These are phyloP conservation scores for Alternaria sp. DNA, from an alignment of 2,329 filamentous ascomycete species.

Conservation along the genomic window DNA sequence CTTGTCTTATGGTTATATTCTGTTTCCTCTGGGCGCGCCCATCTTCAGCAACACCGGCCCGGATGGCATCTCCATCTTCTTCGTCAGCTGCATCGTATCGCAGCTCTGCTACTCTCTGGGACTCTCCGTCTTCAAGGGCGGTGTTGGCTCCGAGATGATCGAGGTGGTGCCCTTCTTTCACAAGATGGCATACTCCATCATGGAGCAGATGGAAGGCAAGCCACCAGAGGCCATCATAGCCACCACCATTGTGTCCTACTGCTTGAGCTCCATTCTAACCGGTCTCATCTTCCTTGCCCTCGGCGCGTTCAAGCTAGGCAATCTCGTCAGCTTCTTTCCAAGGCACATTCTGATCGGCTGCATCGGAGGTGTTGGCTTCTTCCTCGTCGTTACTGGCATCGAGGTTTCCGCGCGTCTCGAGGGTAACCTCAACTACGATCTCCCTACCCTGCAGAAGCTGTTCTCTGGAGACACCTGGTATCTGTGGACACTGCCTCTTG, in stretches of 20 bases:
- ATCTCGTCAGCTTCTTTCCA: slow-evolving; percentile 95
- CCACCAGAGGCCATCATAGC: slow-evolving; percentile 88
- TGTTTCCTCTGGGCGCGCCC: slow-evolving; percentile 89
- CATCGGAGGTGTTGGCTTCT: slow-evolving; percentile 96
- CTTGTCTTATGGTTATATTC: slow-evolving; percentile 86
- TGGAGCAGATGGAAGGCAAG: slow-evolving; percentile 78
- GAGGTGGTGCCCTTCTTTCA: slow-evolving; percentile 99
- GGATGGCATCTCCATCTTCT: slow-evolving; percentile 98
- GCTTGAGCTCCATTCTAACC: slow-evolving; percentile 88
- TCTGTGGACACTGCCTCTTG: slow-evolving; percentile 84
- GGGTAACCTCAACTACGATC: slow-evolving; percentile 82
- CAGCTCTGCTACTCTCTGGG: slow-evolving; percentile 87
- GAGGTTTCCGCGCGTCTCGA: slow-evolving; percentile 92
- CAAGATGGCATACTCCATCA: slow-evolving; percentile 94
- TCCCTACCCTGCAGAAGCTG: slow-evolving; percentile 78
- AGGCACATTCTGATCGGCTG: slow-evolving; percentile 96
- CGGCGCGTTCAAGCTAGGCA: slow-evolving; percentile 86
- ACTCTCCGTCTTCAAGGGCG: slow-evolving; percentile 88
- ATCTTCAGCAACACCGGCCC: slow-evolving; percentile 87
- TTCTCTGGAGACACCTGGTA: slow-evolving; percentile 76
- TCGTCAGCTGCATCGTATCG: slow-evolving; percentile 94
- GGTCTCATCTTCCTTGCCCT: slow-evolving; percentile 92
- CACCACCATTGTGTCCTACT: slow-evolving; percentile 92
- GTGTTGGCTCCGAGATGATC: slow-evolving; percentile 96
- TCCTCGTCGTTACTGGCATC: slow-evolving; percentile 88